Evolutionary conservation across 345 rosid genomes (phyloP).

Genomic region (Psidium friedrichsthalianum): DNA sequence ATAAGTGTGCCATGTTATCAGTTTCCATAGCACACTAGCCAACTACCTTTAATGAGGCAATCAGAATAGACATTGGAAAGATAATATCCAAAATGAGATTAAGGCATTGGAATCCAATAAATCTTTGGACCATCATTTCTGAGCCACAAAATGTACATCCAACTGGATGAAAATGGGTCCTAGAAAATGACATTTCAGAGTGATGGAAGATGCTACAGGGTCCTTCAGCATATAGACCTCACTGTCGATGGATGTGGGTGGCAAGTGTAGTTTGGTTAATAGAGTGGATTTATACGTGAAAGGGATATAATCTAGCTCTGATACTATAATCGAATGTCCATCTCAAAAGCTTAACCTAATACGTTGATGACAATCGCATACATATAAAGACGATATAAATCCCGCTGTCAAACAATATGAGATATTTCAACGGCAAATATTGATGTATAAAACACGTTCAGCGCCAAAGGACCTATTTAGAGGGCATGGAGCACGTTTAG

Average conservation of each 20-base stretch:
- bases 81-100: not conserved
- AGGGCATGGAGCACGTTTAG: not conserved
- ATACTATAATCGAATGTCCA: not conserved
- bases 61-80: not conserved
- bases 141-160: not conserved
- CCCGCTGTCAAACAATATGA: not conserved
- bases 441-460: not conserved
- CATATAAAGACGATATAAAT: not conserved
- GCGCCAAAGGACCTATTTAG: not conserved
- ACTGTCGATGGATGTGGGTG: not conserved
- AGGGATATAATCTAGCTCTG: not conserved
- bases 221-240: not conserved
- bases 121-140: not conserved
- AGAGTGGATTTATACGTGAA: not conserved
- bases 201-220: not conserved
- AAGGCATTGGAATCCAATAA: not conserved
- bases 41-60: not conserved
- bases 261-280: not conserved
- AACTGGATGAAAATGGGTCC: not conserved
- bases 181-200: not conserved
- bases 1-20: not conserved
- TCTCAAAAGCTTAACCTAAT: not conserved
- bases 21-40: not conserved
- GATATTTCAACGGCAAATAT: not conserved
- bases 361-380: too few relatives aligned